Base-by-base conservation (phyloP, 495 filamentous ascomycete genomes). In the Staphylotrichum longicolle region DNA sequence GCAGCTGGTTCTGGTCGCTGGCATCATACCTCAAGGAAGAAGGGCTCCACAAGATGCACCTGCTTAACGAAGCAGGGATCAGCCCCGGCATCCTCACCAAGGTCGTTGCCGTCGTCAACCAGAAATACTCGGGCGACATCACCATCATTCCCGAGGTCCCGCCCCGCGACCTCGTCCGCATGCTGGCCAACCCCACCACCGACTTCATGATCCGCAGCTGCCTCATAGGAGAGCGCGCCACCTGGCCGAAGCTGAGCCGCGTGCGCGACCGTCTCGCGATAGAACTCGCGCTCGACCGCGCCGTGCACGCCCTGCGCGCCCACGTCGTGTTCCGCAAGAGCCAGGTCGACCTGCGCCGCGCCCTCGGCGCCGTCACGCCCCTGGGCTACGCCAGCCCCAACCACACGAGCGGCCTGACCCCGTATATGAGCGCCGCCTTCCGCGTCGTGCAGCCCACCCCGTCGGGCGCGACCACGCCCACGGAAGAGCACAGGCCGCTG, bases 41-140 rank as follows among this genome's bases (percentile, higher is more conserved):
- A 69, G 80, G 86, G 0, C 71, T 96, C 10, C 88, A 96, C 72
- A 82, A 93, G 20, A 85, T 96, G 80, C 86, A 91, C 47, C 82
- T 91, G 27, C 76, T 95, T 39, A 83, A 89, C 3, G 93, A 97
- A 68, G 72, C 95, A 9, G 91, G 91, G 53, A 76, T 96, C 53
- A 91, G 95, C 64, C 90, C 89, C 30, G 96, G 86, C 55, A 77
- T 86, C 3, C 74, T 96, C 62, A 91, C 86, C 39, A 97, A 96
- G 68, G 77, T 85, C 7, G 82, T 86, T 35, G 91, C 88, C 0
- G 87, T 97, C 27, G 77, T 96, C 52, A 91, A 86, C 63, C 93
- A 97, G 67, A 91, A 88, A 63, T 97, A 97, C 65, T 90, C 88
- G 4, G 93, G 93, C n/a, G 91, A 97, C 72, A 96, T 97, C 71